Conservation (phyloP, 1,284 basidiomycete genomes). For the Ganoderma sp. region DNA sequence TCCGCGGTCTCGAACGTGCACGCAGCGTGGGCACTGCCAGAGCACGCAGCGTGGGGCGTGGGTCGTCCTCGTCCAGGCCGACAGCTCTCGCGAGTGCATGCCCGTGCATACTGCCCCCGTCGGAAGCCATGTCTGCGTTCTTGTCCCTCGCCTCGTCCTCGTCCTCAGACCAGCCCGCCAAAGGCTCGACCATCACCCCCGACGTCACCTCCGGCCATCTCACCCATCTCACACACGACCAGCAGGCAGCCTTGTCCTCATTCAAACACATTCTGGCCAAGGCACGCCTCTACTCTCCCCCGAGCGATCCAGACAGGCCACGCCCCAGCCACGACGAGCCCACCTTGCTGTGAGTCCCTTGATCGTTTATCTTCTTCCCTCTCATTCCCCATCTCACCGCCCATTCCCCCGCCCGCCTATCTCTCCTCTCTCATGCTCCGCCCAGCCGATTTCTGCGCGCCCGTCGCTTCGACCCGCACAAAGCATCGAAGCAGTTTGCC, state of each 20-base stretch:
- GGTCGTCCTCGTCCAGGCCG: neutral
- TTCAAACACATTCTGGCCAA: constrained; percentile 60
- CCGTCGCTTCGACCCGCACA: constrained; percentile 63
- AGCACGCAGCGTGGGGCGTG: neutral
- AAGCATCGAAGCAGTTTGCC: constrained; percentile 73
- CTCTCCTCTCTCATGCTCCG: neutral
- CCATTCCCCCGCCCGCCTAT: constrained; percentile 35
- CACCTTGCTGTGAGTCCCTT: constrained; percentile 41
- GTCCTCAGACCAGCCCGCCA: constrained; percentile 25
- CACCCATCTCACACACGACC: constrained; percentile 55
- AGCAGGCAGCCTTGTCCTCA: constrained; percentile 51
- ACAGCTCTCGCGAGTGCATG: too few relatives aligned
- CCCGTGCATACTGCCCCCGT: neutral
- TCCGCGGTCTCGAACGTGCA: neutral
- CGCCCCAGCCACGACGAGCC: constrained; percentile 66
- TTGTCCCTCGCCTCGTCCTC: constrained; percentile 16
- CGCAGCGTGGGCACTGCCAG: neutral
- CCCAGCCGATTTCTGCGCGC: constrained; percentile 78
- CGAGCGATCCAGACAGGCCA: constrained; percentile 20
- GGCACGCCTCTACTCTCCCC: constrained; percentile 56
- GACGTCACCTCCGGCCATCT: constrained; percentile 56
- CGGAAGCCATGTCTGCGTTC: constrained; percentile 25
- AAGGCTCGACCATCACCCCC: constrained; percentile 30
- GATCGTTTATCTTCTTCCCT: constrained; percentile 1
- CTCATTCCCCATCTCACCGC: constrained; percentile 51